Evolutionary conservation across 1,284 basidiomycete species (phyloP).

Genomic region (Trametes polyzona): DNA sequence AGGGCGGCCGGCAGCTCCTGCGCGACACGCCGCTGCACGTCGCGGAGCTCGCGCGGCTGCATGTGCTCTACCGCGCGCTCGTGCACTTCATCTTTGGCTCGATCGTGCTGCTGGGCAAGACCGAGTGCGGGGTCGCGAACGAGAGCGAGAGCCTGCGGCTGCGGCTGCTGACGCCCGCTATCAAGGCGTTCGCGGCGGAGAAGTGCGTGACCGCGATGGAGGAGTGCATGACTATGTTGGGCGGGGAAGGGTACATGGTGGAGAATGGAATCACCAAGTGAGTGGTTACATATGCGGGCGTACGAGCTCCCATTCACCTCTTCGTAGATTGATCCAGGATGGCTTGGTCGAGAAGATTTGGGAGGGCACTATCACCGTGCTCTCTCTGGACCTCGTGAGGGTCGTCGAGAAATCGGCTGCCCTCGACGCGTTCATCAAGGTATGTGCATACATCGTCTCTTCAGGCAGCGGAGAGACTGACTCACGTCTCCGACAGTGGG

Average conservation of each 20-base stretch:
- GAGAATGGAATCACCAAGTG: constrained; percentile 68
- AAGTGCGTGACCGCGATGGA: constrained; percentile 67
- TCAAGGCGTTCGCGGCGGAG: constrained; percentile 75
- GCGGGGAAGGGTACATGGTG: constrained; percentile 85
- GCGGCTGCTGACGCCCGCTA: constrained; percentile 70
- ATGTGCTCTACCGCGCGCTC: constrained; percentile 66
- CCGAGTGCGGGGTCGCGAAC: constrained; percentile 57
- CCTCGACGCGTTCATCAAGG: constrained; percentile 42
- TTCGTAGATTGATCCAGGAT: constrained; percentile 58
- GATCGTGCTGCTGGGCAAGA: constrained; percentile 62
- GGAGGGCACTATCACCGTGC: constrained; percentile 77
- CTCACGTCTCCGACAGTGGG: constrained; percentile 51
- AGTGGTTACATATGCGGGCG: constrained; percentile 25
- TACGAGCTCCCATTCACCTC: not conserved
- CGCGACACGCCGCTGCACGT: constrained; percentile 63
- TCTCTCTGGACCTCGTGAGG: constrained; percentile 69
- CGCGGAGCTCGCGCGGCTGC: constrained; percentile 60
- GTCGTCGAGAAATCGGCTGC: constrained; percentile 47
- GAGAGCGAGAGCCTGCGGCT: constrained; percentile 55
- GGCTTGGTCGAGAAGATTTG: constrained; percentile 79
- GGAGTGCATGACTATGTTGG: constrained; percentile 75
- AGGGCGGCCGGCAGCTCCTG: constrained; percentile 53
- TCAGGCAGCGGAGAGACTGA: not conserved
- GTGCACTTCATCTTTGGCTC: constrained; percentile 65
- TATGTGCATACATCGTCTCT: constrained; percentile 26